phyloP scores from a whole-genome alignment of 129 eudicot species.

The Flaveria trinervia region DNA sequence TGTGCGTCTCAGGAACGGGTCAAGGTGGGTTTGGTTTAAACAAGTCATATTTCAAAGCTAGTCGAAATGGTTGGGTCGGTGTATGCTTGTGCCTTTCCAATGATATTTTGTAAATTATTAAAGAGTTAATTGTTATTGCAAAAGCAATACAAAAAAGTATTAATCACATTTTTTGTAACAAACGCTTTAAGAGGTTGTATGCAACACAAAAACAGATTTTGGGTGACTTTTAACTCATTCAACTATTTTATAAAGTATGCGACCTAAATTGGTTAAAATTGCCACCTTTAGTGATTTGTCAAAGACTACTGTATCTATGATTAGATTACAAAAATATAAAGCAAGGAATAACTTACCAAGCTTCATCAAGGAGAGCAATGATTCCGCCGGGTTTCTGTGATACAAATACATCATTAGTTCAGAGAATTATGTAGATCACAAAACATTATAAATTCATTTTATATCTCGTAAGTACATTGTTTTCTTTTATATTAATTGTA shows the following conservation, averaged over 20 bases:
- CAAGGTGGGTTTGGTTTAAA: constrained; percentile 1
- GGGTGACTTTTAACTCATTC: background rate
- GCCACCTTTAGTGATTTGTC: background rate
- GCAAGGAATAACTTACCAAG: constrained; percentile 59
- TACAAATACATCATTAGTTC: constrained; percentile 20
- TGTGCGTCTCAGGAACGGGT: background rate
- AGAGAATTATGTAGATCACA: constrained; percentile 18
- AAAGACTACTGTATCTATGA: constrained; percentile 9
- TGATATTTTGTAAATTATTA: background rate
- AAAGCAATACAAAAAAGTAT: background rate
- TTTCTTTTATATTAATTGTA: constrained; percentile 9
- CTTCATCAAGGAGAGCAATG: constrained; percentile 95
- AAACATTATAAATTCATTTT: background rate
- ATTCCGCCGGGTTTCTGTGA: constrained; percentile 99
- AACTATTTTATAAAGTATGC: background rate
- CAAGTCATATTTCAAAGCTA: background rate
- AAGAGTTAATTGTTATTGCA: background rate
- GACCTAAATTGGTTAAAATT: background rate
- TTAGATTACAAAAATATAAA: constrained; percentile 9
- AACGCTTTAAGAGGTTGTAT: background rate
- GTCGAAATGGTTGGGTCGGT: background rate
- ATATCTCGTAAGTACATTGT: background rate
- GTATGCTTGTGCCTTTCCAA: background rate
- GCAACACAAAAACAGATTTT: background rate
- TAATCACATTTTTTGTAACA: background rate